Conservation (phyloP, 2,329 filamentous ascomycete species). For the Nigrospora oryzae region DNA sequence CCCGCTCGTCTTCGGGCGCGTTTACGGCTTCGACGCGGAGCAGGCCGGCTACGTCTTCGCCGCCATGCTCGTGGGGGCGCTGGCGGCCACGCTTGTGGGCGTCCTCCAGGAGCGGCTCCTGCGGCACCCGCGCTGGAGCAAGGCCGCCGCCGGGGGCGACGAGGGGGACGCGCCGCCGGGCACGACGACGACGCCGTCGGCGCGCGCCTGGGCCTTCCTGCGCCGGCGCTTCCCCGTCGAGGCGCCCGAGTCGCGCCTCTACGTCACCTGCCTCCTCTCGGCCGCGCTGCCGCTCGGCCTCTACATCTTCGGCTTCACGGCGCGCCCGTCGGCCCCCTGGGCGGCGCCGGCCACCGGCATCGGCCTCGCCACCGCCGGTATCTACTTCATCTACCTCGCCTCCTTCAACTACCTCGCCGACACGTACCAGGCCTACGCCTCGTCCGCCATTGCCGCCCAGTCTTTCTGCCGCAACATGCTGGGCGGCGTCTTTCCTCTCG, state of each 20-base stretch:
- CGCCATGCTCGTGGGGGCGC: conserved; percentile 59
- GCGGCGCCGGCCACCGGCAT: conserved; percentile 64
- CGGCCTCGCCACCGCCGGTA: conserved; percentile 71
- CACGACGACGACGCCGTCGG: conserved; percentile 8
- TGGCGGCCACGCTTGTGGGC: conserved; percentile 59
- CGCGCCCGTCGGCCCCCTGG: conserved; percentile 56
- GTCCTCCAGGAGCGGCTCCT: conserved; percentile 66
- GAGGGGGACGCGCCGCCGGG: conserved; percentile 19
- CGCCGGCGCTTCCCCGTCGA: conserved; percentile 36
- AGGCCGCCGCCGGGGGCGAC: conserved; percentile 11
- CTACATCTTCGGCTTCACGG: conserved; percentile 73
- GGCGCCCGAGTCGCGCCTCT: conserved; percentile 70
- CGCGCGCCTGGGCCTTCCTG: conserved; percentile 35
- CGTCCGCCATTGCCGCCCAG: conserved; percentile 78
- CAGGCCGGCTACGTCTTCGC: conserved; percentile 66
- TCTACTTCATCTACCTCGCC: conserved; percentile 78
- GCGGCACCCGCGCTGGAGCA: conserved; percentile 29
- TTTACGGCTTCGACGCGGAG: conserved; percentile 59
- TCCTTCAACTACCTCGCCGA: conserved; percentile 93
- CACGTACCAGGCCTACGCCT: conserved; percentile 76
- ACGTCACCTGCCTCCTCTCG: conserved; percentile 73
- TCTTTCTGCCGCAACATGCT: conserved; percentile 79
- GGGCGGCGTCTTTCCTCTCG: conserved; percentile 71
- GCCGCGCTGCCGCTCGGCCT: conserved; percentile 70
- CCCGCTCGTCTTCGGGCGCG: conserved; percentile 64